Base-by-base conservation (phyloP, 495 filamentous ascomycete species). In the Penicillium chermesinum region DNA sequence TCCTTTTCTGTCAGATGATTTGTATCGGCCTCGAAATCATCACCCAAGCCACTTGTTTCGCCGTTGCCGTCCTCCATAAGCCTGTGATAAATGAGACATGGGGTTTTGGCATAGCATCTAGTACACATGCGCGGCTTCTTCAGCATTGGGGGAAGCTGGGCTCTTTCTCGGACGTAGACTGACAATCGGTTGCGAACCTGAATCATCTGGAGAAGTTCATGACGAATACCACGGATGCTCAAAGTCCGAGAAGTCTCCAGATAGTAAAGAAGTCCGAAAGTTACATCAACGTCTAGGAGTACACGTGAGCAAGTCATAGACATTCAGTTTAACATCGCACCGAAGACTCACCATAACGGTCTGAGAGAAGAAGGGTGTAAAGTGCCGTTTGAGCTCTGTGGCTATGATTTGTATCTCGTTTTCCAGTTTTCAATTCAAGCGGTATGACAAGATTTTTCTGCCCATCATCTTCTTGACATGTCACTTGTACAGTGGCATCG, bases 401-500 rank as follows among this genome's bases (percentile, higher is more conserved):
- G 20, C 80, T 77, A 37, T 81, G 70, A 37, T 82, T 82, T 41
- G 76, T 86, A 48, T 84, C 80, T 44, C 85, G 86, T 54, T 84
- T 88, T 14, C 93, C 93, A 0, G 91, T 97, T 69, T 98, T 98
- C 56, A 98, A 72, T 60, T 98, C 93, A 50, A 97, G 86, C 2
- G 93, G 93, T 13, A 95, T 87, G 2, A 89, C 86, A 44, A 98
- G 74, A 3, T 77, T 88, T 54, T 80, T 84, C 25, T 80, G 55
- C 39, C 67, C 63, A 18, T 71, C 57, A 48, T 78, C 70, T 21
- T 95, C 88, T 35, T 81, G 65, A 71, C 94, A 85, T 4, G 78
- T 79, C n/a, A 91, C 82, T 68, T 97, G 88, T 10, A 98, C 85
- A 3, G 93, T 97, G n/a, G 93, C 93, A 70, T 98, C 93, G 46